Base-by-base conservation (phyloP, 2,329 filamentous ascomycete species). In the Botrytis medusae region DNA sequence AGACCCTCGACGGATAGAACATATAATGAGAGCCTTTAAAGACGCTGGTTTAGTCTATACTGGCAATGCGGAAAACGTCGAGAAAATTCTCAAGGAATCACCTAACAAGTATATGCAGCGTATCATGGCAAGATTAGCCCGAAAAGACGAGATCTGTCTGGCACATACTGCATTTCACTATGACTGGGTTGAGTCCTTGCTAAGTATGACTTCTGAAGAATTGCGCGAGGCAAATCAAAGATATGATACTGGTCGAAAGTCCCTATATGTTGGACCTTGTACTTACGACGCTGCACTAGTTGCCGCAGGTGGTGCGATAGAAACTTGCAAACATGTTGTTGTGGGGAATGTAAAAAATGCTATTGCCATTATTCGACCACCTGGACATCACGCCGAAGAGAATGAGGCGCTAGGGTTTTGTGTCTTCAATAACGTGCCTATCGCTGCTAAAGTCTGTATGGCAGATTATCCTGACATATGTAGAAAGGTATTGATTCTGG, bases 361-460 rank as follows among this genome's bases (percentile, higher is more conserved):
- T 0, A 96, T 99, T 81, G 96, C 96, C 1, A 92, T 99, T 54
- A 97, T 99, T 78, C 90, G 96, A 22, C 96, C 96, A 2, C 96
- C 96, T 0, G 96, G 96, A 0, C 96, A 99, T 79, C 96, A 99
- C 82, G 96, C 96, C 1, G 96, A 99, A 81, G 91, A 90, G 73
- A 88, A 96, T 78, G 86, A 90, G 51, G 89, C 95, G 0, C 96
- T 97, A 87, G 96, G 96, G 0, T 99, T 99, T 80, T 99, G 96
- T 81, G 89, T 98, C 74, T 98, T 98, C 84, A 98, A 99, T 84
- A 99, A 99, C 79, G 96, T 98, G 4, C 94, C 93, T 32, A 92
- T 99, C 74, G 95, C 95, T 1, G 91, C 94, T n/a, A 92, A 90
- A 74, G 92, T 95, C 20, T 98, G 95, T 80, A 94, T 97, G 81